These are phyloP conservation scores for Aspergillus versicolor DNA, from an alignment of 2,329 filamentous ascomycete species.

Conservation along the genomic window DNA sequence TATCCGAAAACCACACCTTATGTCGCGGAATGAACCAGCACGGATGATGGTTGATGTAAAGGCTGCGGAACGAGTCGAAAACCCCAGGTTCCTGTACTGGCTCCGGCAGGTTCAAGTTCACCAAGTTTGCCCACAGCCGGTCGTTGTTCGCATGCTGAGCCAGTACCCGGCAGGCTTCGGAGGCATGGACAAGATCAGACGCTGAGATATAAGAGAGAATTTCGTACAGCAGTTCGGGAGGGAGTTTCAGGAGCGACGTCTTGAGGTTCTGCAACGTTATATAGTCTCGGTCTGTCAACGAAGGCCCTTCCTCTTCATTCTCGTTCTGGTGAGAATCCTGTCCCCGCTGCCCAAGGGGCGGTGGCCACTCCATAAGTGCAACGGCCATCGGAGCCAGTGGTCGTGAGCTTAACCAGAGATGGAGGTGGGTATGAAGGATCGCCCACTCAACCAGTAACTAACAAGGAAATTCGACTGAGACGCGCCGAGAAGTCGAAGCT, in stretches of 20 bases:
- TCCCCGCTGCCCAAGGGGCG: conserved; percentile 9
- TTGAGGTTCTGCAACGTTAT: neutral
- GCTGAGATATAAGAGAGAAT: conserved; percentile 68
- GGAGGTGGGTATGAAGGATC: neutral
- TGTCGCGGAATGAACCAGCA: conserved; percentile 80
- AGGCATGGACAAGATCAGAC: conserved; percentile 60
- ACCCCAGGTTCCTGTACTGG: conserved; percentile 57
- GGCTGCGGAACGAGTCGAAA: conserved; percentile 63
- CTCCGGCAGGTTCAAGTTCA: conserved; percentile 67
- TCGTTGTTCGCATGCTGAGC: conserved; percentile 63
- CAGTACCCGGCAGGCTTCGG: conserved; percentile 62
- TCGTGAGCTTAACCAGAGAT: neutral
- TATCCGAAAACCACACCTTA: conserved; percentile 85
- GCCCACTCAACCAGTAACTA: neutral
- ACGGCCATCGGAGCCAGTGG: conserved; percentile 10
- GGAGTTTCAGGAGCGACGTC: conserved; percentile 51
- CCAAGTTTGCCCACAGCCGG: conserved; percentile 67
- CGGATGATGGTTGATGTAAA: conserved; percentile 73
- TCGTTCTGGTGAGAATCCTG: conserved; percentile 1
- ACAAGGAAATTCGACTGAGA: neutral
- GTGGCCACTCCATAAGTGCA: conserved; percentile 10
- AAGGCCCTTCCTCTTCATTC: neutral
- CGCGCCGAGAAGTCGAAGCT: neutral
- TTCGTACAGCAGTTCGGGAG: conserved; percentile 71
- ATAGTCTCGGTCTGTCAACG: neutral